These are phyloP conservation scores for Xylaria curta DNA, from an alignment of 495 filamentous ascomycete species.

Conservation along the genomic window DNA sequence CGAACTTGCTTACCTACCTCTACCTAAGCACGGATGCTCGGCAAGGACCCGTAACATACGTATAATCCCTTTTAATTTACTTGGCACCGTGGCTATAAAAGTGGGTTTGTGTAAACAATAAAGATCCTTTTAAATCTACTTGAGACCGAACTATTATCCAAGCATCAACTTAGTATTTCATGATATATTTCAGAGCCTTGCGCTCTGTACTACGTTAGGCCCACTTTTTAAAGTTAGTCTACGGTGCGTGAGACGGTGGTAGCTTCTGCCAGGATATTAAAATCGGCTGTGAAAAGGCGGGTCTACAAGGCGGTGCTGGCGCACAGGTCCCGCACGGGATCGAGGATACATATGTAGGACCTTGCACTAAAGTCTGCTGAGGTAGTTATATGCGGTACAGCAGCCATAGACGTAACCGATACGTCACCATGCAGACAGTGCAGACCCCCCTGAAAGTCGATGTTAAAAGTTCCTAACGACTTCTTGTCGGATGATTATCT, in stretches of 20 bases:
- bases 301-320: too few species aligned
- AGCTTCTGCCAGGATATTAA: too few species aligned
- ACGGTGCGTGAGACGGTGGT: not conserved
- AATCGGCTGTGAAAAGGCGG: too few species aligned
- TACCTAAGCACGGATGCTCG: too few species aligned
- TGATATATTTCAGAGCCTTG: not conserved
- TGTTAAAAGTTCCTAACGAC: not conserved
- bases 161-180: not conserved
- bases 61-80: not conserved
- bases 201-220: not conserved
- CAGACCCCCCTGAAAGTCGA: not conserved
- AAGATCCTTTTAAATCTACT: too few species aligned
- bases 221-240: not conserved
- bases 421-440: not conserved
- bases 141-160: not conserved
- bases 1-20: too few species aligned
- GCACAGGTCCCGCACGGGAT: too few species aligned
- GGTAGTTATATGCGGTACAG: too few species aligned
- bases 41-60: too few species aligned
- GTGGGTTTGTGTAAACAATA: not conserved
- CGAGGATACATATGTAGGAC: too few species aligned
- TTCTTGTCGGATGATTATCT: not conserved
- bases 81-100: not conserved
- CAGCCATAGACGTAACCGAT: not conserved
- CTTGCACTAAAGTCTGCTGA: too few species aligned